A percentile compares a stretch with the other conserved stretches of the same genome.
Conservation (phyloP, 2,329 filamentous ascomycete genomes). For the Diaporthe sp. region DNA sequence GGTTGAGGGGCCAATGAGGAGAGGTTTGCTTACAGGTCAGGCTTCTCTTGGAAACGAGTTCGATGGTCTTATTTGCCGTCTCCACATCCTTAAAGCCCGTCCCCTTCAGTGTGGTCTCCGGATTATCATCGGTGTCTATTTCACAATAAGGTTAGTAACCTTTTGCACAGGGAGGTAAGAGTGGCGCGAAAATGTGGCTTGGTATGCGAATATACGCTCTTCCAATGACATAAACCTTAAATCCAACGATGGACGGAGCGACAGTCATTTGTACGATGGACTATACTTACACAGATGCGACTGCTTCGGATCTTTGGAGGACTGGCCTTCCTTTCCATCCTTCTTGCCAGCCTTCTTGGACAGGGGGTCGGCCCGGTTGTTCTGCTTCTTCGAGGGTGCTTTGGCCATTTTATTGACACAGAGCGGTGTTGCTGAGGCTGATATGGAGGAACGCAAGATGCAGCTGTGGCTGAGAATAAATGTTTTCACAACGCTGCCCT, state of each 20-base stretch:
- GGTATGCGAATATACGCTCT: neutral
- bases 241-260: neutral
- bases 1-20: neutral
- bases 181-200: neutral
- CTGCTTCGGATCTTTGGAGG: slow-evolving; percentile 33
- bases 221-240: neutral
- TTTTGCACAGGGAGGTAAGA: neutral
- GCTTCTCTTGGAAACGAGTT: slow-evolving; percentile 37
- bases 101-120: slow-evolving; percentile 38
- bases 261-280: too few species aligned
- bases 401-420: slow-evolving; percentile 33
- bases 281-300: slow-evolving; percentile 35
- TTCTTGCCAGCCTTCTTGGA: slow-evolving; percentile 30
- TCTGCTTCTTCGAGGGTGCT: slow-evolving; percentile 36
- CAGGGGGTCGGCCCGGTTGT: slow-evolving; percentile 38
- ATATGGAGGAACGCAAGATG: neutral
- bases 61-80: slow-evolving; percentile 39
- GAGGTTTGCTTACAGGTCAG: slow-evolving; percentile 24
- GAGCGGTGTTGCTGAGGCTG: neutral
- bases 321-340: slow-evolving; percentile 12
- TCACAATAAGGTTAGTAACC: neutral
- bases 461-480: neutral
- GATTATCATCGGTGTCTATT: slow-evolving; percentile 40
- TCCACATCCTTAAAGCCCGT: slow-evolving; percentile 41
- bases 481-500: neutral